These are phyloP conservation scores for Chrysanthemum seticuspe DNA, from an alignment of 129 eudicot genomes.

Conservation along the genomic window DNA sequence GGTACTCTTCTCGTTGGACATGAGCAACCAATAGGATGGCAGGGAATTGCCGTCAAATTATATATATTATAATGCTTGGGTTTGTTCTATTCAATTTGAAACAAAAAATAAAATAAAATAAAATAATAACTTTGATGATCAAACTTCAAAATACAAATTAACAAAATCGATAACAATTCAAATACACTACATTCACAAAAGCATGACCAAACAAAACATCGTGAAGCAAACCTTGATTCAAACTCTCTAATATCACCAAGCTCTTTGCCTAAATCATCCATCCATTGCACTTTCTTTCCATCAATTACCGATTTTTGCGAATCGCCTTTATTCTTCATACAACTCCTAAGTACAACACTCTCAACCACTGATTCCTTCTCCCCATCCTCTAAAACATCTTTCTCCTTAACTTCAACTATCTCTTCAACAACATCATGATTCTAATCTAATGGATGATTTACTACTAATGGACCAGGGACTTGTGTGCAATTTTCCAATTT, in stretches of 20 bases:
- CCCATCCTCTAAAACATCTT: constrained; percentile 42
- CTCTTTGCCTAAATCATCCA: constrained; percentile 65
- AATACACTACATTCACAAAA: constrained; percentile 20
- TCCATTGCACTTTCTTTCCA: constrained; percentile 79
- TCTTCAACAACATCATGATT: constrained; percentile 41
- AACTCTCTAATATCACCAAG: constrained; percentile 84
- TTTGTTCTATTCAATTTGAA: no score
- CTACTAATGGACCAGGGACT: constrained; percentile 38
- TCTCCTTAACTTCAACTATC: constrained; percentile 34
- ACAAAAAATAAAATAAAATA: no score
- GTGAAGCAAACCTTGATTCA: constrained; percentile 66
- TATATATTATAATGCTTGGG: no score
- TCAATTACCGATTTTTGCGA: constrained; percentile 30
- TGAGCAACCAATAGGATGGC: no score
- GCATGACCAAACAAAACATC: neutral
- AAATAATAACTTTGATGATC: no score
- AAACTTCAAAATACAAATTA: no score
- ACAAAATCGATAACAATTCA: constrained; percentile 8
- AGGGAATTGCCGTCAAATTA: no score
- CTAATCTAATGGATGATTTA: constrained; percentile 34
- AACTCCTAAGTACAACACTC: constrained; percentile 45
- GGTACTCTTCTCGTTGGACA: no score
- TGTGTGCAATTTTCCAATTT: constrained; percentile 68
- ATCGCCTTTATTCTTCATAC: constrained; percentile 43
- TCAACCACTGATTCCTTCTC: constrained; percentile 31